Base-by-base conservation (phyloP, 768 basidiomycete genomes). In the Botryobasidium botryosum region DNA sequence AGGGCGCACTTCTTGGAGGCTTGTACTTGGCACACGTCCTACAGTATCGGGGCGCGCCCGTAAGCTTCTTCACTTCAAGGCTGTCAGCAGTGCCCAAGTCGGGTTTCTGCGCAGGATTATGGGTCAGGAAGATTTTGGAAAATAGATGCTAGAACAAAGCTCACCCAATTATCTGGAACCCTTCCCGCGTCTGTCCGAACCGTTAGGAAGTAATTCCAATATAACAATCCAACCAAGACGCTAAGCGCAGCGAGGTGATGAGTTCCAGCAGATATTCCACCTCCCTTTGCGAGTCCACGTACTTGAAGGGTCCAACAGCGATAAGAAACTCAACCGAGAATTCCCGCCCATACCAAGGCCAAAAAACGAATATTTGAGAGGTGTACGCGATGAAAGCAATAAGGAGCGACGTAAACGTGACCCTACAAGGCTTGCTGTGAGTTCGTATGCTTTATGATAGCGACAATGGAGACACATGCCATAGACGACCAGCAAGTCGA, bases 261-360 rank as follows among this genome's bases (percentile, higher is more conserved):
- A 46, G 26, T 37, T 41, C n/a, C 28, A 54, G 43, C 27, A 43
- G 50, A 40, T 35, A 10, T 24, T 36, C 23, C 41, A 29, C 5
- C 18, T 35, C 24, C 13, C 18, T 6, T 20, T n/a, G n/a, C n/a
- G 32, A 8, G 25, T 28, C 40, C 18, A 64, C 80, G 57, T 57
- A 90, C 88, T 92, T 91, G 80, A 92, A 92, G 6, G 92, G 92
- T 2, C 75, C 51, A 18, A 94, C 68, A n/a, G 91, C 68, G 18
- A 60, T 63, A 31, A 92, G 49, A 36, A 92, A 73, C 55, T 88
- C 76, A 33, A 83, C 62, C 12, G 84, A 77, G 50, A 84, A 50
- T 40, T 62, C 77, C 29, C 70, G 61, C 32, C 87, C 85, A 55
- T 91, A 92, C 86, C 86, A 94, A 18, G 87, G 88, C 86, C 74